Evolutionary conservation across 2,329 filamentous ascomycete genomes (phyloP), one percentile per base, ranked within the genome.

Genomic region (Diplodia intermedia): DNA sequence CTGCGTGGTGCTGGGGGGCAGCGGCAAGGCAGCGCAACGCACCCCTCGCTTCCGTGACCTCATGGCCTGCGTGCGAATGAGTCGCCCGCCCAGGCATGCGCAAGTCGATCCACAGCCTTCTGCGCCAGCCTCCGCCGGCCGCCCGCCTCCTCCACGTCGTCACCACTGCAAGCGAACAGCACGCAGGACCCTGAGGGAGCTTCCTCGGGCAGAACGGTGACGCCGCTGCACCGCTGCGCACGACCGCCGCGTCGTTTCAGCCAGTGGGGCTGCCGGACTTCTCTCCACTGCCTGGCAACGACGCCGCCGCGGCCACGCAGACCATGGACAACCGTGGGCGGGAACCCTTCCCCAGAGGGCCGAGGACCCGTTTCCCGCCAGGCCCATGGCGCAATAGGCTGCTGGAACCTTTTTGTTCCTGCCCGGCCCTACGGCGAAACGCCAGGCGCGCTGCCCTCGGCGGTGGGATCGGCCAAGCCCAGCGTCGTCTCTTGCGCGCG

Each of bases 331-430:
- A 12, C 29, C 29, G 29, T 29, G 29, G 15, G 15, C 53, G 54
- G 54, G 36, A 23, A 36, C 54, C 54, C 54, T 57, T 57, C 54
- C 54, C 54, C 54, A 57, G 54, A 57, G 54, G 14, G 54, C 54
- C 54, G 20, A 57, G 33, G 54, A 26, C n/a, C 54, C 54, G 54
- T 57, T 26, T 57, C 40, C 56, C 38, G 20, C 20, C 38, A 47
- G 18, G 56, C 56, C 36, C 20, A 62, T 49, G 40, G 57, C 57
- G 57, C 57, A 43, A 62, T 62, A n/a, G 18, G 18, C 57, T 20
- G 40, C 53, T 55, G 29, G 29, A 62, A 62, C 57, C 57, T 49
- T 62, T 43, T 62, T 62, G 57, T 60, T 60, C 56, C 56, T 60
- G 56, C 43, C 43, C 56, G 36, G 56, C 23, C 36, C 57, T 43